Evolutionary conservation across 345 rosid genomes (phyloP).

Genomic region (Eucalyptus tenuipes): DNA sequence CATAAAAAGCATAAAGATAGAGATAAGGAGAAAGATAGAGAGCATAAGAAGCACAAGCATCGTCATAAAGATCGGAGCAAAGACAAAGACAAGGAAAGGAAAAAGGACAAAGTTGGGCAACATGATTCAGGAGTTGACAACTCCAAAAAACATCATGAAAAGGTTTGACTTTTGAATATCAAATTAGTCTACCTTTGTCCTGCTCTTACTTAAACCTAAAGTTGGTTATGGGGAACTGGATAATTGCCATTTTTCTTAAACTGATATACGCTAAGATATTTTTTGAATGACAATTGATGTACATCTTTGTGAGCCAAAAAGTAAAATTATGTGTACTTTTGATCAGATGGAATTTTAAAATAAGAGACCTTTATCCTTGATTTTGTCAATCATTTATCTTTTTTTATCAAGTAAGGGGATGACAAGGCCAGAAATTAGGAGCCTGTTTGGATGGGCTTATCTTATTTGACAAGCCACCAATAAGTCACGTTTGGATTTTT

Average conservation of each 20-base stretch:
- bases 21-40: conserved; percentile 84
- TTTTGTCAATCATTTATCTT: not conserved
- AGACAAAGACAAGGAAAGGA: conserved; percentile 76
- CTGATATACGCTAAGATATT: not conserved
- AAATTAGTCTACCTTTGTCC: not conserved
- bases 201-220: not conserved
- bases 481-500: not conserved
- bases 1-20: conserved; percentile 84
- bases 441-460: not conserved
- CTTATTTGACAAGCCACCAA: not conserved
- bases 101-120: conserved; percentile 68
- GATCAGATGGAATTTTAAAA: not conserved
- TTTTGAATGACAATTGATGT: not conserved
- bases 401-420: not conserved
- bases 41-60: conserved; percentile 87
- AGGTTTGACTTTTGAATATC: conserved; percentile 30
- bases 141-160: conserved; percentile 76
- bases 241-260: not conserved
- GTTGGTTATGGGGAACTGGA: not conserved
- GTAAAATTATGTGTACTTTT: not conserved
- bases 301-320: not conserved
- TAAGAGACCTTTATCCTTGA: not conserved
- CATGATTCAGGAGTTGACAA: conserved; percentile 68
- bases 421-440: not conserved
- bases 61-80: conserved; percentile 77